Evolutionary conservation across 169 alveolate species (phyloP).

Genomic region (Theileria parva): DNA sequence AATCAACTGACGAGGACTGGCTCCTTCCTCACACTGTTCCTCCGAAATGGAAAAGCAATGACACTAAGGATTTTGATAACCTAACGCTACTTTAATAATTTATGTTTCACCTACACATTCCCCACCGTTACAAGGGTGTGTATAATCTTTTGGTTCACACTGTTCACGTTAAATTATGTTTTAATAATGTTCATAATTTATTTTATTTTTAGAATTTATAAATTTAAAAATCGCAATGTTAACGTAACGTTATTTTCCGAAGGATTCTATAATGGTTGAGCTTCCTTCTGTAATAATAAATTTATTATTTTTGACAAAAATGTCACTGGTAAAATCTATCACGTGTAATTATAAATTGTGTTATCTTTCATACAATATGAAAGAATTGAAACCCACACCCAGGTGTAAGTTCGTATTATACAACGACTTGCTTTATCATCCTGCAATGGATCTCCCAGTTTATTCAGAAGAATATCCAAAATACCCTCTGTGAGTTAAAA

Average conservation of each 20-base stretch:
- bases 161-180: not conserved
- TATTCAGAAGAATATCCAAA: not conserved
- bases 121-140: not conserved
- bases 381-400: not conserved
- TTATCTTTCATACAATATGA: not conserved
- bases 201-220: not conserved
- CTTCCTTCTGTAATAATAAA: not conserved
- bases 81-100: slow-evolving; percentile 22
- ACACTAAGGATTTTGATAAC: slow-evolving; percentile 33
- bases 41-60: slow-evolving; percentile 55
- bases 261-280: not conserved
- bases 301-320: slow-evolving; percentile 1
- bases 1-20: slow-evolving; percentile 62
- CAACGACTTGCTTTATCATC: slow-evolving; percentile 28
- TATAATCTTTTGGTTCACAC: not conserved
- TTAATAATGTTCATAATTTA: not conserved
- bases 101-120: not conserved
- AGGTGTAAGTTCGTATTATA: slow-evolving; percentile 1
- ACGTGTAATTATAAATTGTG: not conserved
- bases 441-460: not conserved
- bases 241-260: not conserved
- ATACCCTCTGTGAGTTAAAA: slow-evolving; percentile 53
- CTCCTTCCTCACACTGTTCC: slow-evolving; percentile 59
- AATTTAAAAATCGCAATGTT: not conserved
- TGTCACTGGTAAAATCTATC: not conserved